phyloP scores from a whole-genome alignment of 768 basidiomycete genomes.

The Suillus brevipes region DNA sequence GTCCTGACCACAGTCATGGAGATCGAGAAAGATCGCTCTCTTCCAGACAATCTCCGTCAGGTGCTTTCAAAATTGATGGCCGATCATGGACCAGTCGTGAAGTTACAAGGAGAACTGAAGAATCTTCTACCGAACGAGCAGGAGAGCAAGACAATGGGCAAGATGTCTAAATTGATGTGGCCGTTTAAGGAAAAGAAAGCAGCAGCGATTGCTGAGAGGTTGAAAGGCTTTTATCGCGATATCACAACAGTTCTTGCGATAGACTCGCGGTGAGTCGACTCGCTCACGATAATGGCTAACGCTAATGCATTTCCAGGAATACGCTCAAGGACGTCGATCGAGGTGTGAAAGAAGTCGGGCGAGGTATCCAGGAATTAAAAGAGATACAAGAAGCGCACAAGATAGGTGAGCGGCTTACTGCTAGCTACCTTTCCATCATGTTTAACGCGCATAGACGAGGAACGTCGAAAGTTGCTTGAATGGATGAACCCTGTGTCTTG shows the following conservation, averaged over 20 bases:
- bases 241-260: background rate
- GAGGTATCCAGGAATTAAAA: background rate
- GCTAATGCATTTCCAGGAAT: background rate
- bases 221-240: background rate
- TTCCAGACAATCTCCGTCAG: background rate
- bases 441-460: background rate
- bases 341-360: background rate
- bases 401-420: background rate
- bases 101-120: background rate
- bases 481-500: background rate
- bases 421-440: background rate
- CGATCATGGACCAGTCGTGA: background rate
- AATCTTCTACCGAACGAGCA: background rate
- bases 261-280: background rate
- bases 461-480: background rate
- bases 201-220: background rate
- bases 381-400: background rate
- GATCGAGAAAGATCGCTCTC: background rate
- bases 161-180: background rate
- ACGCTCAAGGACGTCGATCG: background rate
- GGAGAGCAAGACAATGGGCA: background rate
- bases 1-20: background rate
- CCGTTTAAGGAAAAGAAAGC: slow-evolving; percentile 9
- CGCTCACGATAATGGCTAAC: no score
- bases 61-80: background rate